Base-by-base conservation (phyloP, 2,329 filamentous ascomycete species). In the Fusarium xyrophilum region DNA sequence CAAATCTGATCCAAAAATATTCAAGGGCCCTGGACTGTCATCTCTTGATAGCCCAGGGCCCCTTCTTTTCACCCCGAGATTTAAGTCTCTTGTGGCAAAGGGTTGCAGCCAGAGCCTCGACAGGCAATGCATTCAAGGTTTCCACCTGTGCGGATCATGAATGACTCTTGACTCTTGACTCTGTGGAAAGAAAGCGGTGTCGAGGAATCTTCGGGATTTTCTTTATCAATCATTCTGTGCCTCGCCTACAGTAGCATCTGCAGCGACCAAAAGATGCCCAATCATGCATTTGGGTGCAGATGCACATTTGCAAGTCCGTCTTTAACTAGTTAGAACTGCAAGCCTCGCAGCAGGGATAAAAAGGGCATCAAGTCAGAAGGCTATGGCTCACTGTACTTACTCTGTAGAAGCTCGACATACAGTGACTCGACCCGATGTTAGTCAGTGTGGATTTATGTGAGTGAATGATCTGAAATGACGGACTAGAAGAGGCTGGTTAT, bases 141-240 rank as follows among this genome's bases (percentile, higher is more conserved):
- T 63, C 51, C 56, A 63, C 60, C 30, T 40, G 70, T 64, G 70
- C 65, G 68, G 69, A 70, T 73, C 71, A 63, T 61, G 54, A 58
- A 71, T 55, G 58, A 56, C 67, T 60, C 40, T 61, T 61, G 63
- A 63, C 57, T 50, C 23, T n/a, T n/a, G 60, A 60, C 57, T 50
- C 32, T 25, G 36, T 35, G 23, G n/a, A 39, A 46, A 63, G 62
- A 53, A 69, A 71, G 71, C 71, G 71, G 69, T 73, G 71, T 71
- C 71, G 39, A 64, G 54, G 35, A 57, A 46, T 47, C 63, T 51
- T 44, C 58, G 40, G 66, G 28, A 47, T 69, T 43, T 15, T n/a
- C 56, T 42, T 59, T 15, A 32, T 46, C 36, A 67, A 61, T 54
- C 53, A 55, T 30, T 67, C 47, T 61, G 60, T 47, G 60, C 60